A percentile compares a stretch with the other conserved stretches of the same genome.
phyloP scores from a whole-genome alignment of 164 flowering plant species.

The Stephania japonica region DNA sequence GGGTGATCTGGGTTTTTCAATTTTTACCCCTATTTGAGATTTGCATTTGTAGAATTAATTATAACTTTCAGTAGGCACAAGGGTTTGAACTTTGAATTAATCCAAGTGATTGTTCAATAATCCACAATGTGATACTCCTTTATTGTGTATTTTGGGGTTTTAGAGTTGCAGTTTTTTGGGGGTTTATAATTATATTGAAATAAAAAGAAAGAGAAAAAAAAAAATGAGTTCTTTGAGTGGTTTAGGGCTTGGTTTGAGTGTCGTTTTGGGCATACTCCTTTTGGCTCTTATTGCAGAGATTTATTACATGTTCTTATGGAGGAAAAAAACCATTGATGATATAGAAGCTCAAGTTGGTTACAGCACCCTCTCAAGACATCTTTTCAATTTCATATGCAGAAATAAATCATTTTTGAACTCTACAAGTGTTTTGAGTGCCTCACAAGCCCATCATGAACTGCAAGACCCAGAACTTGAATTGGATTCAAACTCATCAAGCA shows the following conservation, averaged over 20 bases:
- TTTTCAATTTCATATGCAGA: slow-evolving; percentile 53
- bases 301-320: slow-evolving; percentile 85
- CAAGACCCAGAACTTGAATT: slow-evolving; percentile 18
- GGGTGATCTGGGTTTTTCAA: neutral
- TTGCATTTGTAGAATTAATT: neutral
- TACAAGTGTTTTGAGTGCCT: slow-evolving; percentile 22
- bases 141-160: neutral
- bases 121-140: neutral
- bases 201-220: neutral
- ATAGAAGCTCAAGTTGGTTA: slow-evolving; percentile 46
- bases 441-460: slow-evolving; percentile 28
- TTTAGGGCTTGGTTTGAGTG: slow-evolving; percentile 66
- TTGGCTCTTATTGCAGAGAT: slow-evolving; percentile 71
- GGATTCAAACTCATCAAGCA: slow-evolving; percentile 16
- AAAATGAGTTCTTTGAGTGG: slow-evolving; percentile 55
- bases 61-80: neutral
- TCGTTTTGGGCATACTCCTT: slow-evolving; percentile 63
- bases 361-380: slow-evolving; percentile 40
- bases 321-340: slow-evolving; percentile 39
- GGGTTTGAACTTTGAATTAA: neutral
- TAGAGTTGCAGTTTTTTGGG: neutral
- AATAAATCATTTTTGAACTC: slow-evolving; percentile 32
- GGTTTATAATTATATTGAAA: neutral
- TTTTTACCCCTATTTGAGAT: neutral
- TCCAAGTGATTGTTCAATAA: no score